A percentile compares a stretch with the other conserved stretches of the same genome.
These are phyloP conservation scores for Skeletonema costatum DNA, from an alignment of 108 stramenopile genomes.

Conservation along the genomic window DNA sequence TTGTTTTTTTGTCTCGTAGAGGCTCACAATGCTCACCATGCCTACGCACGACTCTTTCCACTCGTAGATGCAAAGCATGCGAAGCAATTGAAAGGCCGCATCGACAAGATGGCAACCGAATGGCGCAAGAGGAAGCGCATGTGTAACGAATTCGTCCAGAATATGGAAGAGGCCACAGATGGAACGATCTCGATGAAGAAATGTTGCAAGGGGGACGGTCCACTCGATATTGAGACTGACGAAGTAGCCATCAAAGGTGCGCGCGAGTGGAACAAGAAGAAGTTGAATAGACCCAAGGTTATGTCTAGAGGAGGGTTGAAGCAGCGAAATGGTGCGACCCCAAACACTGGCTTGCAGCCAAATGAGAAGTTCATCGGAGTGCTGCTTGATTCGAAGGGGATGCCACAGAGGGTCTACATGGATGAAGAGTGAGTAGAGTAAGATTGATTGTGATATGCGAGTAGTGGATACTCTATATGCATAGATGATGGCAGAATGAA, in stretches of 20 bases:
- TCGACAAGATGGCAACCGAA: constrained; percentile 60
- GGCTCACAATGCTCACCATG: not conserved
- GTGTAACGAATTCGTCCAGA: constrained; percentile 54
- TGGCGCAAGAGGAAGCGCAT: constrained; percentile 72
- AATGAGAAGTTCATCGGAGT: constrained; percentile 42
- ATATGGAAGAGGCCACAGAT: constrained; percentile 65
- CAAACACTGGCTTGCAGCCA: constrained; percentile 5
- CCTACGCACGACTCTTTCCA: not conserved
- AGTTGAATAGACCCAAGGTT: constrained; percentile 22
- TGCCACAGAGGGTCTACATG: constrained; percentile 30
- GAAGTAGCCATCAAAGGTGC: constrained; percentile 59
- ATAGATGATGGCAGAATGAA: too few species aligned
- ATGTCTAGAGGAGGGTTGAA: constrained; percentile 5
- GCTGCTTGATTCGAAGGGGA: constrained; percentile 34
- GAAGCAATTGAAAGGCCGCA: constrained; percentile 55
- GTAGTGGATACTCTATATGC: not conserved
- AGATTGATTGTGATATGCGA: not conserved
- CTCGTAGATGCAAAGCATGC: constrained; percentile 57
- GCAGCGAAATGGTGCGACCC: constrained; percentile 3
- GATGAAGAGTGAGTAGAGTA: constrained; percentile 28
- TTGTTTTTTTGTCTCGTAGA: not conserved
- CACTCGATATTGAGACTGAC: constrained; percentile 76
- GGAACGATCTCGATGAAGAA: constrained; percentile 67
- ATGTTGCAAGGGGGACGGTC: constrained; percentile 71
- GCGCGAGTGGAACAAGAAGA: constrained; percentile 41